Evolutionary conservation across 257 asterid genomes (phyloP).

Genomic region (Anisodus acutangulus): DNA sequence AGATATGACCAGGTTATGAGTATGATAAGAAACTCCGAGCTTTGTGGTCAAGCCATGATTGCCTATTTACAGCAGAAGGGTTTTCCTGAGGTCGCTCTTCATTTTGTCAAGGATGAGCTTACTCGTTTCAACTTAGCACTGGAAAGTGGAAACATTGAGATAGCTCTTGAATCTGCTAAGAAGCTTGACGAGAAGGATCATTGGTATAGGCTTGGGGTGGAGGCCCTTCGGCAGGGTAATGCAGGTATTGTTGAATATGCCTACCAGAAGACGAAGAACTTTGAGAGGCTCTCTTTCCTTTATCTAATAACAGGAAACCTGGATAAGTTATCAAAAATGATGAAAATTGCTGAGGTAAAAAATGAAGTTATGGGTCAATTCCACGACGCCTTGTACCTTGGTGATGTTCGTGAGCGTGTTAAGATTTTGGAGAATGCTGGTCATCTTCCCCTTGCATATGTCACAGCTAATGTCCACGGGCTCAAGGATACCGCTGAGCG

Average conservation of each 20-base stretch:
- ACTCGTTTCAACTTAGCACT: conserved; percentile 82
- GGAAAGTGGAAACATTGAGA: conserved; percentile 92
- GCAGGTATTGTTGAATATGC: conserved; percentile 89
- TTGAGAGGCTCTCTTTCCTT: conserved; percentile 83
- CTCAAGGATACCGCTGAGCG: conserved; percentile 66
- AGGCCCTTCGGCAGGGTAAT: conserved; percentile 97
- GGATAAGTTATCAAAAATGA: conserved; percentile 80
- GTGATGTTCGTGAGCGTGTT: conserved; percentile 79
- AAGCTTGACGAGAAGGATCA: conserved; percentile 84
- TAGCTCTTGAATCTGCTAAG: conserved; percentile 85
- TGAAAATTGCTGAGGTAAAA: conserved; percentile 90
- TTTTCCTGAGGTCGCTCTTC: conserved; percentile 92
- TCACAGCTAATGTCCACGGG: conserved; percentile 72
- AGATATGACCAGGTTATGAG: conserved; percentile 89
- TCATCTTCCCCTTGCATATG: conserved; percentile 77
- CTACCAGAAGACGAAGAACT: conserved; percentile 83
- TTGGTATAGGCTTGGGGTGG: conserved; percentile 92
- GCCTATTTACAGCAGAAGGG: conserved; percentile 98
- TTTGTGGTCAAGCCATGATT: conserved; percentile 98
- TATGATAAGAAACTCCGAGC: conserved; percentile 87
- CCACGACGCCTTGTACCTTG: conserved; percentile 86
- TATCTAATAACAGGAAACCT: conserved; percentile 81
- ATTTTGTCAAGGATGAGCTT: conserved; percentile 92
- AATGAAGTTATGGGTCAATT: conserved; percentile 94
- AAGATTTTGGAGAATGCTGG: conserved; percentile 76